phyloP scores from a whole-genome alignment of 345 rosid genomes.

The Linum usitatissimum region DNA sequence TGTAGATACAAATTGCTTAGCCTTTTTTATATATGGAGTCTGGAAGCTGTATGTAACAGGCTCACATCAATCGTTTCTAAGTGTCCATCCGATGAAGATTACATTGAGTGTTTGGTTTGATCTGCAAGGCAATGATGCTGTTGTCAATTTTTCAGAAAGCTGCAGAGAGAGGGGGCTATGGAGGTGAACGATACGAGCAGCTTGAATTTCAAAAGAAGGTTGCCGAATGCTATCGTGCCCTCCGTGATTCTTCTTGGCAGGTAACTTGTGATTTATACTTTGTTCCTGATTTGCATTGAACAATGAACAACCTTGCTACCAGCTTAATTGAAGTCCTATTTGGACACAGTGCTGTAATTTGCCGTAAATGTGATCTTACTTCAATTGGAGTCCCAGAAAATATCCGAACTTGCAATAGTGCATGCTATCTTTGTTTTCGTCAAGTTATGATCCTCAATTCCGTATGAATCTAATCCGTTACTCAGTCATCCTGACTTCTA shows the following conservation, averaged over 20 bases:
- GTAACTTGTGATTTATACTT: conserved; percentile 25
- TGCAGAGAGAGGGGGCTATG: conserved; percentile 93
- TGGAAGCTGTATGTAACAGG: too few relatives aligned
- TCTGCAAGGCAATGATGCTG: not conserved
- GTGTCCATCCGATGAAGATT: too few relatives aligned
- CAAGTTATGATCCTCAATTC: not conserved
- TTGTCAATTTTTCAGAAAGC: conserved; percentile 41
- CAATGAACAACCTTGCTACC: not conserved
- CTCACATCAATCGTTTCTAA: not conserved
- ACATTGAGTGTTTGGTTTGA: not conserved
- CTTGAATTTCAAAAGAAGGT: conserved; percentile 82
- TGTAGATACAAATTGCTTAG: too few relatives aligned
- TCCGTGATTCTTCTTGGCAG: conserved; percentile 75
- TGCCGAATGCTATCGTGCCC: conserved; percentile 41
- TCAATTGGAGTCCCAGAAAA: not conserved
- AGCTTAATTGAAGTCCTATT: not conserved
- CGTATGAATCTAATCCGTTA: not conserved
- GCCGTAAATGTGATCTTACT: not conserved
- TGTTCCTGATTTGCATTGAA: not conserved
- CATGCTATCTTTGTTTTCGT: not conserved
- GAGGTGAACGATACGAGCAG: conserved; percentile 81
- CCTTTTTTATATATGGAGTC: not conserved
- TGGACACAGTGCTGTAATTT: not conserved
- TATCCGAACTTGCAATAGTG: not conserved
- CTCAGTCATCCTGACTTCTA: too few relatives aligned